Evolutionary conservation across 768 basidiomycete genomes (phyloP).

Genomic region (Hydnum rufescens): DNA sequence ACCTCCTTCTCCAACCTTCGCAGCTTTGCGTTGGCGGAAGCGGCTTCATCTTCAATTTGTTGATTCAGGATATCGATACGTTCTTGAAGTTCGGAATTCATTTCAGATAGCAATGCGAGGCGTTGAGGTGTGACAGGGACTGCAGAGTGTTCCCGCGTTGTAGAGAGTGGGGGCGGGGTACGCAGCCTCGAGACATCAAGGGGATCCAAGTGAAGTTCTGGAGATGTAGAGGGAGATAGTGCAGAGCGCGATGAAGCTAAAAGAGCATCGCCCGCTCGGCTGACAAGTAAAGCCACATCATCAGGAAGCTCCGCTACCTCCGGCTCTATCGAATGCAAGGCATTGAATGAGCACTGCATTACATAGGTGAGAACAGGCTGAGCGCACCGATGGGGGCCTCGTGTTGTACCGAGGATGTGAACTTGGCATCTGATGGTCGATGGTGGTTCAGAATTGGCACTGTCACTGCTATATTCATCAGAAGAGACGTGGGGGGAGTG

Average conservation of each 20-base stretch:
- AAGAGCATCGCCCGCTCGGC: background rate
- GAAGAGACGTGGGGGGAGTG: background rate
- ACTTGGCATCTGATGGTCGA: no score
- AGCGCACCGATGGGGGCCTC: background rate
- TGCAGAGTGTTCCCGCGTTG: background rate
- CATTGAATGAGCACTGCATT: background rate
- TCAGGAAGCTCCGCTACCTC: background rate
- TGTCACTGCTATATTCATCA: background rate
- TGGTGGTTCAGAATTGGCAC: background rate
- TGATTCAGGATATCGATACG: background rate
- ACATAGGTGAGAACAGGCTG: background rate
- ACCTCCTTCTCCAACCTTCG: conserved; percentile 67
- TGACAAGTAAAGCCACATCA: background rate
- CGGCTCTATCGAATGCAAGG: background rate
- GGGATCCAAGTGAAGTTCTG: background rate
- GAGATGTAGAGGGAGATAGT: background rate
- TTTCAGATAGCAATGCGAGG: background rate
- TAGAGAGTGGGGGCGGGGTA: no score
- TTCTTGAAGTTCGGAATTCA: background rate
- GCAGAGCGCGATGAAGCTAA: background rate
- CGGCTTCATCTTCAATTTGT: background rate
- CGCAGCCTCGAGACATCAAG: background rate
- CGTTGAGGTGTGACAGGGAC: background rate
- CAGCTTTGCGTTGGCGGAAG: conserved; percentile 35
- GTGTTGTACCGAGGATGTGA: background rate